phyloP scores from a whole-genome alignment of 2,329 filamentous ascomycete genomes.

The Ophiosphaerella korrae region DNA sequence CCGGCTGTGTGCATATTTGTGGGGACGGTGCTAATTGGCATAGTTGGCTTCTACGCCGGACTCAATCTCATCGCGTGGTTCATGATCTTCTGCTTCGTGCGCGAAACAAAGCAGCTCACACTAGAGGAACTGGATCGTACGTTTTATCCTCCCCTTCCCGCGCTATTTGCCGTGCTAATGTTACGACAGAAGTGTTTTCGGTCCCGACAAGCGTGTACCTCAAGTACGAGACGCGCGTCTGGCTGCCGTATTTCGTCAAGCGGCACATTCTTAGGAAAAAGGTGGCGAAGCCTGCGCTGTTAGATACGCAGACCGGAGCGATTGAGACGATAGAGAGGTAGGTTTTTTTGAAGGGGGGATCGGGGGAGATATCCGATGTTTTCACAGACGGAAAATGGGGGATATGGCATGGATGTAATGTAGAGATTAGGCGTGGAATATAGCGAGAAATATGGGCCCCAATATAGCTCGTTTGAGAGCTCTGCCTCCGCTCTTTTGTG shows the following conservation, averaged over 20 bases:
- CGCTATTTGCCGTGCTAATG: not conserved
- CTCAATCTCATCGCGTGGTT: constrained; percentile 49
- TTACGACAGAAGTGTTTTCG: constrained; percentile 36
- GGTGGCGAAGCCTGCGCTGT: constrained; percentile 45
- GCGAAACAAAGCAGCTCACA: constrained; percentile 48
- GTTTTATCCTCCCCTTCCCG: not conserved
- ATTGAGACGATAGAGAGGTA: not conserved
- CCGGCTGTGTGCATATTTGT: no score
- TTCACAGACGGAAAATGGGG: no score
- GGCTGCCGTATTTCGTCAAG: constrained; percentile 52
- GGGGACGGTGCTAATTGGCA: no score
- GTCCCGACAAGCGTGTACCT: constrained; percentile 46
- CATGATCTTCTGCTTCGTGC: constrained; percentile 48
- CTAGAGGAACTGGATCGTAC: constrained; percentile 43
- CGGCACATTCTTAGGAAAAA: constrained; percentile 46
- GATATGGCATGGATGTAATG: no score
- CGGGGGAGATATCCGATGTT: no score
- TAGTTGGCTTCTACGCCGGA: constrained; percentile 47
- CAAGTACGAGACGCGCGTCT: constrained; percentile 46
- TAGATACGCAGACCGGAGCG: constrained; percentile 11
- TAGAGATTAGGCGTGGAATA: no score
- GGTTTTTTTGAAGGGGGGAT: no score
- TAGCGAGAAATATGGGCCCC: no score
- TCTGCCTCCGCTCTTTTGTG: no score
- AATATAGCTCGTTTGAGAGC: no score